A percentile compares a stretch with the other conserved stretches of the same genome.
Conservation (phyloP, 345 rosid species). For the Eucalyptus cloeziana region DNA sequence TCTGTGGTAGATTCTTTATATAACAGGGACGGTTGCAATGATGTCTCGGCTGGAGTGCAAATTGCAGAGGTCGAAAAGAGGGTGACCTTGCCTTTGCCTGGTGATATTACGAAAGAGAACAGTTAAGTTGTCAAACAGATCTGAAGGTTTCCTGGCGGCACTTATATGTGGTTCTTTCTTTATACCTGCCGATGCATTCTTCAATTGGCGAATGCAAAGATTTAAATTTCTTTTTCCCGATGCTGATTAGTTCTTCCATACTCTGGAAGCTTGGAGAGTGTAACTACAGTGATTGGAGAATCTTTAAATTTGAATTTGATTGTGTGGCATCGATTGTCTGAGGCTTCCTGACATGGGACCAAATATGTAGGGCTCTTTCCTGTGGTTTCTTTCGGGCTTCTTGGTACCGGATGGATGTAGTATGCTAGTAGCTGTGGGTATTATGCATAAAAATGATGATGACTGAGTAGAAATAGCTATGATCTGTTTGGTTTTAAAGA, state of each 20-base stretch:
- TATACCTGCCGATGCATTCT: background rate
- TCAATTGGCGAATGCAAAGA: background rate
- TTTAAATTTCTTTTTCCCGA: background rate
- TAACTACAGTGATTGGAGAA: background rate
- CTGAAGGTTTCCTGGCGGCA: background rate
- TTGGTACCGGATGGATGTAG: background rate
- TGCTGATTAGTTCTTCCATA: background rate
- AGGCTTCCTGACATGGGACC: background rate
- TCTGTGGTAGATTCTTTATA: constrained; percentile 1
- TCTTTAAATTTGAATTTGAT: background rate
- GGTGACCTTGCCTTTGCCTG: background rate
- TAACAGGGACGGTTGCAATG: background rate
- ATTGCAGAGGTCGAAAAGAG: background rate
- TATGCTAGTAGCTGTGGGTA: background rate
- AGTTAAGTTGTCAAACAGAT: background rate
- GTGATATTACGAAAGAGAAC: background rate
- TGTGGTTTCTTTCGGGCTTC: background rate
- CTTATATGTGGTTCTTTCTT: constrained; percentile 11
- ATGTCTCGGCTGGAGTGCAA: background rate
- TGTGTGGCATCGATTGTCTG: background rate
- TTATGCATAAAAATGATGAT: background rate
- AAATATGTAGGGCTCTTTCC: background rate
- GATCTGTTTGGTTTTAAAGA: background rate
- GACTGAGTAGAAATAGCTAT: background rate
- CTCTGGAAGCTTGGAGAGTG: background rate